phyloP scores from a whole-genome alignment of 371 early-diverging fungal species.

The Mucor lusitanicus region DNA sequence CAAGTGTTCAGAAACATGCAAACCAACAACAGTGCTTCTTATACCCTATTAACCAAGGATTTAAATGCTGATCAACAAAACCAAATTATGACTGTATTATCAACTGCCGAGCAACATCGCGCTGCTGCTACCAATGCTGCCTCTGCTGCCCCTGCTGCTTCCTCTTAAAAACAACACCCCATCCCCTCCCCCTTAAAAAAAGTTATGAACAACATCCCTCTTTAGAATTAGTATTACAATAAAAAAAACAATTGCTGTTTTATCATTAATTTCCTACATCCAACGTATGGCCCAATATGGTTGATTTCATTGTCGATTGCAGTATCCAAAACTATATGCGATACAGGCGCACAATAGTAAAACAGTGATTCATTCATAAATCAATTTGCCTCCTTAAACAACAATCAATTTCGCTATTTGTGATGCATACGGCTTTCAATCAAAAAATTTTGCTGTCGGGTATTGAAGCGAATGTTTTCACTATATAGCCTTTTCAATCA shows the following conservation, averaged over 20 bases:
- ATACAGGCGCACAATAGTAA: too few relatives aligned
- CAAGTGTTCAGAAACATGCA: constrained; percentile 43
- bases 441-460: not conserved
- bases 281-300: not conserved
- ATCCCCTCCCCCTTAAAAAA: not conserved
- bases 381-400: not conserved
- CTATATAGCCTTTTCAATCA: not conserved
- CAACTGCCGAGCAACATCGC: constrained; percentile 46
- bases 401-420: too few relatives aligned
- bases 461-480: not conserved
- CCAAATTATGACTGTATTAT: constrained; percentile 45
- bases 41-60: constrained; percentile 55
- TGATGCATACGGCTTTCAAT: too few relatives aligned
- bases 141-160: not conserved
- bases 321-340: too few relatives aligned
- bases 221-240: not conserved
- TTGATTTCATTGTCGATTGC: not conserved
- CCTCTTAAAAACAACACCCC: too few relatives aligned
- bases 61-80: constrained; percentile 51
- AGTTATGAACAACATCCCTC: not conserved
- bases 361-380: too few relatives aligned
- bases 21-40: constrained; percentile 45
- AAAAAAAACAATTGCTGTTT: not conserved
- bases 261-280: not conserved
- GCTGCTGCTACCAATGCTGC: constrained; percentile 14